Base-by-base conservation (phyloP, 2,329 filamentous ascomycete species). In the Dothistroma septosporum region DNA sequence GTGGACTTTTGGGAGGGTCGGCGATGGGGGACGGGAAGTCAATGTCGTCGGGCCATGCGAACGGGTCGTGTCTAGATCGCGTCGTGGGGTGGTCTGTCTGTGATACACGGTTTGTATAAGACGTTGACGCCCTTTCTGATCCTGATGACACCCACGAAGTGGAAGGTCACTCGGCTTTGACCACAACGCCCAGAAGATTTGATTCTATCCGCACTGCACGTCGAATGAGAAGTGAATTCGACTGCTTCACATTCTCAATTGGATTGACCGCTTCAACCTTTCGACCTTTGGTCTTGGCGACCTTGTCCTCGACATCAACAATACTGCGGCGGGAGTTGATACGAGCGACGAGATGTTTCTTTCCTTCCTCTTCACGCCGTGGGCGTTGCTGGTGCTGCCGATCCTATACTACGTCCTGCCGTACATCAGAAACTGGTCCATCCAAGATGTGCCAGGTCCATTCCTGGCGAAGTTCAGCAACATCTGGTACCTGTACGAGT, bases 401-500 rank as follows among this genome's bases (percentile, higher is more conserved):
- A 62, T 82, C 7, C 73, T 80, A 21, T 85, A 79, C 70, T 89
- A 86, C 69, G 55, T 87, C 10, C 81, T 85, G 57, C 80, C 85
- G 0, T 88, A 86, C 72, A 74, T 88, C 28, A 76, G 83, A 59
- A 87, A 85, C 22, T 80, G 60, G 79, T 85, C 63, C 72, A 83
- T 74, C 67, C 73, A 66, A 62, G 73, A 77, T 66, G 82, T 90
- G 16, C 87, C 87, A 0, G 82, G 82, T 0, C 87, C 87, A 0
- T 85, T 87, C 66, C 81, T 84, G 0, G 86, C 86, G 2, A 80
- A 81, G 14, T 90, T 92, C 74, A 85, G 87, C 32, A 91, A 92
- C 68, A 76, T 95, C 31, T 97, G 92, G 92, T 83, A 96, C 22
- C 75, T 96, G 60, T 78, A 75, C 64, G 79, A 82, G 66, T 74